Conservation (phyloP, 2,329 filamentous ascomycete species). For the Onygenales sp. region DNA sequence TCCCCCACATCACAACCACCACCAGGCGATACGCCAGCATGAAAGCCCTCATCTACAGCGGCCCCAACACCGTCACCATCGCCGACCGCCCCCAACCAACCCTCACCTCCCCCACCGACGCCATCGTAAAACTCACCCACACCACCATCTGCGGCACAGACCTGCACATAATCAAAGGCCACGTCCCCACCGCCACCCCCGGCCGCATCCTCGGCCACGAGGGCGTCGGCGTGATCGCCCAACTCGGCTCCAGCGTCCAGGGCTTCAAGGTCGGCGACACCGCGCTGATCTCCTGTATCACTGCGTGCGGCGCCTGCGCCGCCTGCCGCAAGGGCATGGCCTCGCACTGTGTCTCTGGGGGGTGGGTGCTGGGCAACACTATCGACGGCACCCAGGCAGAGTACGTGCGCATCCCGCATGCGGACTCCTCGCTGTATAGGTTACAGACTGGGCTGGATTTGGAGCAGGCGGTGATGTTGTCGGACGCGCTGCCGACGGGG, state of each 20-base stretch:
- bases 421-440: slow-evolving; percentile 39
- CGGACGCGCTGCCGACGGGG: slow-evolving; percentile 49
- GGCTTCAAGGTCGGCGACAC: slow-evolving; percentile 41
- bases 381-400: slow-evolving; percentile 50
- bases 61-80: slow-evolving; percentile 25
- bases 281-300: slow-evolving; percentile 45
- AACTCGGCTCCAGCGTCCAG: slow-evolving; percentile 37
- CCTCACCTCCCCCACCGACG: slow-evolving; percentile 37
- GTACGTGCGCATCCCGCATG: slow-evolving; percentile 45
- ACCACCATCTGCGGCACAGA: slow-evolving; percentile 48
- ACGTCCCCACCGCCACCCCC: slow-evolving; percentile 39
- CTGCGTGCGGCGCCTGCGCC: slow-evolving; percentile 41
- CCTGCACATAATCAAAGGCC: slow-evolving; percentile 46
- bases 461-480: slow-evolving; percentile 40
- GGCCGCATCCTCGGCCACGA: slow-evolving; percentile 46
- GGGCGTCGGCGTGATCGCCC: slow-evolving; percentile 42
- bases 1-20: neutral
- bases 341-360: slow-evolving; percentile 44
- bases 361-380: slow-evolving; percentile 46
- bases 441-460: slow-evolving; percentile 33
- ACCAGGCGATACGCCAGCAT: slow-evolving; percentile 19
- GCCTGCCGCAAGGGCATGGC: slow-evolving; percentile 44
- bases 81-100: slow-evolving; percentile 35
- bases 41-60: slow-evolving; percentile 40
- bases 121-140: slow-evolving; percentile 40